Evolutionary conservation across 306 rosid species (phyloP).

Genomic region (Arachis hypogaea): DNA sequence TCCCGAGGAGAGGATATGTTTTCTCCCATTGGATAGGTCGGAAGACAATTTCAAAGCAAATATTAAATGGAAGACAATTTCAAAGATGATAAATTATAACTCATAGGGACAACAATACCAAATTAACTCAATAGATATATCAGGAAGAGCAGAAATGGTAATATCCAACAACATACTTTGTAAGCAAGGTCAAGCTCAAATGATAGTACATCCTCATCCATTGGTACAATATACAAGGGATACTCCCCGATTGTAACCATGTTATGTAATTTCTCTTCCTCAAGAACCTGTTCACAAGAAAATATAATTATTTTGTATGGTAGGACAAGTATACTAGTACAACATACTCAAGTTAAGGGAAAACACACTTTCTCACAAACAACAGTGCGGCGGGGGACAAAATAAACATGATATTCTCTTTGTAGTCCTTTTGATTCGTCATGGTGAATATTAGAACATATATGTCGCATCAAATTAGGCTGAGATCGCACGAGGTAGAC

Average conservation of each 20-base stretch:
- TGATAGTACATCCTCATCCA: conserved; percentile 94
- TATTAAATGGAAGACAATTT: conserved; percentile 9
- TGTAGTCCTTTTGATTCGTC: conserved; percentile 79
- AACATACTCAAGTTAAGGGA: not conserved
- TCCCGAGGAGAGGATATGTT: too few relatives aligned
- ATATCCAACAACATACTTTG: conserved; percentile 60
- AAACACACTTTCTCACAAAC: conserved; percentile 82
- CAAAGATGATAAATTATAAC: conserved; percentile 24
- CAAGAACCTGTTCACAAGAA: conserved; percentile 71
- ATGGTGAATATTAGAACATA: conserved; percentile 71
- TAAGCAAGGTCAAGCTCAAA: conserved; percentile 83
- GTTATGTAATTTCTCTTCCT: conserved; percentile 85
- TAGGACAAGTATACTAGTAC: not conserved
- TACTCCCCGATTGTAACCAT: conserved; percentile 83
- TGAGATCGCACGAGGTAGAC: conserved; percentile 86
- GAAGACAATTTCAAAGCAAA: not conserved
- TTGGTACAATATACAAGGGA: conserved; percentile 73
- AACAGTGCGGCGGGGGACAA: conserved; percentile 88
- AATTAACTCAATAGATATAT: conserved; percentile 28
- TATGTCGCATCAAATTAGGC: conserved; percentile 78
- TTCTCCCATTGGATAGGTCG: too few relatives aligned
- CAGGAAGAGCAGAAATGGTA: conserved; percentile 11
- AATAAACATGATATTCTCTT: conserved; percentile 85
- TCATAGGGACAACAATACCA: conserved; percentile 15
- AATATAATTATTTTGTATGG: conserved; percentile 36